Base-by-base conservation (phyloP, 176 grass and related monocot species). In the Urochloa ruziziensis region DNA sequence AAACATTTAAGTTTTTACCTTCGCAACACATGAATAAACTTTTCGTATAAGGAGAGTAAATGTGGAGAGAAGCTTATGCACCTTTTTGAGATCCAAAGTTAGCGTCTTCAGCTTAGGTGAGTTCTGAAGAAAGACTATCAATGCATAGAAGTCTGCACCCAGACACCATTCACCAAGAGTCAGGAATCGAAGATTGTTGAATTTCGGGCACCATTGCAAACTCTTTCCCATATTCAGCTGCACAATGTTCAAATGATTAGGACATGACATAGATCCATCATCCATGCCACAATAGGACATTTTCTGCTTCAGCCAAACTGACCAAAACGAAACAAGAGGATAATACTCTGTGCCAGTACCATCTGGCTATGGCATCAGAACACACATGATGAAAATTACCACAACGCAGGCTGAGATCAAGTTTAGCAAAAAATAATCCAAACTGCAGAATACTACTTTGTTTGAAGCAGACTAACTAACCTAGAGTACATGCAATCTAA, bases 121-220 rank as follows among this genome's bases (percentile, higher is more conserved):
- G 80, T 62, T 77, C 56, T 64, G 73, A 64, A 83, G 86, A 44
- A 88, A 83, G 57, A 78, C 19, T 83, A 63, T 62, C 43, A 78
- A 30, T 27, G 14, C 24, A 52, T 71, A 62, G 17, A 76, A 76
- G 0, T 70, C 19, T 9, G 0, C 12, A 71, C 10, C 5, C 25
- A 88, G 10, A 11, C 63, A 77, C 52, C 32, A 77, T 19, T 14
- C 3, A 40, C 25, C 16, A 48, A 82, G 39, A 0, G 13, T 87
- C 86, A 88, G 78, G 64, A 12, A 1, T 24, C 4, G 33, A 83
- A 87, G 79, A 82, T 82, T 76, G 40, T n/a, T 10, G 42, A 82
- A 87, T 59, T 36, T 67, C 7, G 72, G 79, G 44, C 72, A 82
- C 52, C 72, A 62, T 0, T 75, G 24, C 0, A 9, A 16, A 70